A percentile compares a stretch with the other conserved stretches of the same genome.
Conservation (phyloP, 208 protist genomes). For the Wallacemonas sp. region DNA sequence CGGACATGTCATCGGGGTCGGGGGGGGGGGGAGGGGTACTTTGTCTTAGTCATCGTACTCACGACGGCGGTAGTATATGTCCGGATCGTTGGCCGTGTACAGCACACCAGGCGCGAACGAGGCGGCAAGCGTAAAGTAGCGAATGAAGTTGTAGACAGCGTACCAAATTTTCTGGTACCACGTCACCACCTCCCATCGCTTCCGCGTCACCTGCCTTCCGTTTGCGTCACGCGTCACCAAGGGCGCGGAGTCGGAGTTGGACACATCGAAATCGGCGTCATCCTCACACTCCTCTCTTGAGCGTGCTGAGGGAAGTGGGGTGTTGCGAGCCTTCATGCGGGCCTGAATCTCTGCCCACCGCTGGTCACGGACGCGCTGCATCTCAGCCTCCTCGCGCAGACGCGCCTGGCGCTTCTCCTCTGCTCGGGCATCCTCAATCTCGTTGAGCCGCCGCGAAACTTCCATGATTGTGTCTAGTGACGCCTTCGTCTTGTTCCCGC, state of each 20-base stretch:
- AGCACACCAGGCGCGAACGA: slow-evolving; percentile 9
- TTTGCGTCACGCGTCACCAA: not conserved
- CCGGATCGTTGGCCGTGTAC: slow-evolving; percentile 12
- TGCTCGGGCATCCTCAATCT: not conserved
- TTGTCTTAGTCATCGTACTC: slow-evolving; percentile 13
- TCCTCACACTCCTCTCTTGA: not conserved
- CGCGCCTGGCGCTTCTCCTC: not conserved
- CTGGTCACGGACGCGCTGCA: slow-evolving; percentile 23
- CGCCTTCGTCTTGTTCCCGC: slow-evolving; percentile 4
- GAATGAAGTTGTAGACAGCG: slow-evolving; percentile 5
- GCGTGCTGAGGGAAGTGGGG: slow-evolving; percentile 5
- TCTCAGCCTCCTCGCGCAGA: slow-evolving; percentile 14
- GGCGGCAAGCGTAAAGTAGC: slow-evolving; percentile 10
- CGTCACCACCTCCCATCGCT: slow-evolving; percentile 5
- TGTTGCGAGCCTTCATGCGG: slow-evolving; percentile 24
- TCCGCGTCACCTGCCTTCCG: not conserved
- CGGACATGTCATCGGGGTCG: too few species aligned
- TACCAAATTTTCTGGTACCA: slow-evolving; percentile 14
- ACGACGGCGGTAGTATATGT: slow-evolving; percentile 10
- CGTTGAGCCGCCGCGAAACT: slow-evolving; percentile 5
- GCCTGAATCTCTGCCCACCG: slow-evolving; percentile 37
- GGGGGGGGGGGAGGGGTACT: too few species aligned
- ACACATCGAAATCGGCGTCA: not conserved
- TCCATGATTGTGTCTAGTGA: slow-evolving; percentile 8
- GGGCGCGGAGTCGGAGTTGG: not conserved